Evolutionary conservation across 1,139 yeast genomes (phyloP).

Genomic region (Saccharomyces pastorianus): DNA sequence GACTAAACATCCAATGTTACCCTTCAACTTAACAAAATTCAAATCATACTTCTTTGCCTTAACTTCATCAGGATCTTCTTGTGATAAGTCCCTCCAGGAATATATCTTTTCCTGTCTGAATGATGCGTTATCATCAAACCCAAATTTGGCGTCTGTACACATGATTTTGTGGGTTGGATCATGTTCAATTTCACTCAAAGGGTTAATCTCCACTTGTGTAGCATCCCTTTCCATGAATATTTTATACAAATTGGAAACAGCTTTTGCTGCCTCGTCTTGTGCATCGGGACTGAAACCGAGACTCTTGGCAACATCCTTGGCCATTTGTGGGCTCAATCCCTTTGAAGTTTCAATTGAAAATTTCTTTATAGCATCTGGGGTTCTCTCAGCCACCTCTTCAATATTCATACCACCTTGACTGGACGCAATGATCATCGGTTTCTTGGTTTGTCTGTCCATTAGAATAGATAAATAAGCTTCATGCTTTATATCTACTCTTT

Average conservation of each 20-base stretch:
- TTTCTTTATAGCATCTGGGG: constrained; percentile 88
- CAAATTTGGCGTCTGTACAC: constrained; percentile 99
- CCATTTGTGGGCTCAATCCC: constrained; percentile 77
- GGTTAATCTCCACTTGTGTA: constrained; percentile 97
- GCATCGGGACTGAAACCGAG: constrained; percentile 80
- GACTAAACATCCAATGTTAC: constrained; percentile 96
- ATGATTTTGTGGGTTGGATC: constrained; percentile 54
- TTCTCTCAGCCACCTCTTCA: constrained; percentile 92
- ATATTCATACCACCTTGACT: constrained; percentile 99
- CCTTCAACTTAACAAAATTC: constrained; percentile 95
- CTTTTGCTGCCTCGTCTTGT: constrained; percentile 76
- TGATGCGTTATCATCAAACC: constrained; percentile 92
- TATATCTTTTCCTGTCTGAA: constrained; percentile 94
- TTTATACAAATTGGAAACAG: constrained; percentile 79
- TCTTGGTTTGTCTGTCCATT: constrained; percentile 86
- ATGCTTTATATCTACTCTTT: constrained; percentile 85
- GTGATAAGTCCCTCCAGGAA: constrained; percentile 93
- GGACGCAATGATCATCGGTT: constrained; percentile 90
- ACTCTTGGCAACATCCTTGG: constrained; percentile 65
- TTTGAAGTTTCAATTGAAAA: constrained; percentile 65
- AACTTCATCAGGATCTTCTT: constrained; percentile 97
- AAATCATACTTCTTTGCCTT: constrained; percentile 84
- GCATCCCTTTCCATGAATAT: constrained; percentile 88
- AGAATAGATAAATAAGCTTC: constrained; percentile 94
- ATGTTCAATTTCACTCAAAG: constrained; percentile 77